phyloP scores from a whole-genome alignment of 208 protist genomes.

The Naegleria fowleri region DNA sequence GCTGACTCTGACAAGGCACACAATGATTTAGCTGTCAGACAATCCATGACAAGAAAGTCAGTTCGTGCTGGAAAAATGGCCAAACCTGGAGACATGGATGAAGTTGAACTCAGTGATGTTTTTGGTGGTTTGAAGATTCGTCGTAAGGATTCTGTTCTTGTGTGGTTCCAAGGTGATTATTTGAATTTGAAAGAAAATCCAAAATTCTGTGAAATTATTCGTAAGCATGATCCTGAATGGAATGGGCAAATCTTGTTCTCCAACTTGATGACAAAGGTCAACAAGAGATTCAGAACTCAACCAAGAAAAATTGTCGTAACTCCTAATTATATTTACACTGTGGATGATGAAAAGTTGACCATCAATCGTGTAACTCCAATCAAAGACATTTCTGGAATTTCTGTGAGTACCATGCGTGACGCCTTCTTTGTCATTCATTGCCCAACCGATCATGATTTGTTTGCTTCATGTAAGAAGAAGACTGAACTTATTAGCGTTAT shows the following conservation, averaged over 20 bases:
- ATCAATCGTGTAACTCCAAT: constrained; percentile 14
- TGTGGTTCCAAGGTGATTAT: constrained; percentile 8
- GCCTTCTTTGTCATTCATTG: background rate
- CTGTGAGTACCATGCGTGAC: background rate
- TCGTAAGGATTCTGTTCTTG: background rate
- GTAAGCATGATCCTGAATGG: background rate
- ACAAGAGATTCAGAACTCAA: background rate
- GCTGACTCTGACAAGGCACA: background rate
- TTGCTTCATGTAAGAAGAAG: background rate
- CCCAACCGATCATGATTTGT: constrained; percentile 6
- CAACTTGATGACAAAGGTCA: background rate
- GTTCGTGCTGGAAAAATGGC: background rate
- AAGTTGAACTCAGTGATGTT: background rate
- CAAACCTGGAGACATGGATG: background rate
- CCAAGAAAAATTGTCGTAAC: background rate
- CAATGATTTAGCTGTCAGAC: background rate
- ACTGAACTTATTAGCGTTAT: background rate
- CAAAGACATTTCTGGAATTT: background rate
- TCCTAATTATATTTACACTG: background rate
- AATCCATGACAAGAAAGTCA: background rate
- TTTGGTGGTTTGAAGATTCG: background rate
- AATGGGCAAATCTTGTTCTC: background rate
- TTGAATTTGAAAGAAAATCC: background rate
- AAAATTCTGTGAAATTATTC: background rate
- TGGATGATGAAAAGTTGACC: background rate